Conservation (phyloP, 2,329 filamentous ascomycete species). For the Fusarium metavorans region DNA sequence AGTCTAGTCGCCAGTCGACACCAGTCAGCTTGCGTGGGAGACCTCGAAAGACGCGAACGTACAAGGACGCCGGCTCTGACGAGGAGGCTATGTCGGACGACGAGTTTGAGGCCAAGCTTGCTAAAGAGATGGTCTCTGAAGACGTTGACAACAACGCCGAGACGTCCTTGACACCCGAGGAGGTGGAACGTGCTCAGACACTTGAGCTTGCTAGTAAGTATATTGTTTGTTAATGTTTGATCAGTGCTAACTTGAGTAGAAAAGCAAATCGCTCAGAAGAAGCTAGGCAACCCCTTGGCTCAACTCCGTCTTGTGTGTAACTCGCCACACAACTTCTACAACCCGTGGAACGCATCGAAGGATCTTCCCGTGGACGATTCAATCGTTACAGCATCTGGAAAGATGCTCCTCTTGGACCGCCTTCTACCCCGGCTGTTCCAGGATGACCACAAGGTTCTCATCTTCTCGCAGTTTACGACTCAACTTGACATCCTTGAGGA, state of each 20-base stretch:
- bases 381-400: conserved; percentile 88
- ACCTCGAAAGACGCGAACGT: conserved; percentile 60
- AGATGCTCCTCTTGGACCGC: conserved; percentile 94
- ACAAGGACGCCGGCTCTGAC: conserved; percentile 68
- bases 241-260: conserved; percentile 60
- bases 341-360: conserved; percentile 78
- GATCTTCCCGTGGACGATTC: conserved; percentile 77
- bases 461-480: conserved; percentile 97
- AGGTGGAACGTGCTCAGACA: conserved; percentile 73
- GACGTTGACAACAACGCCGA: conserved; percentile 50
- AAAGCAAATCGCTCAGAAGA: conserved; percentile 89
- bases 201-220: conserved; percentile 80
- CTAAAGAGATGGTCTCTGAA: conserved; percentile 66
- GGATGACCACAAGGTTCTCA: conserved; percentile 87
- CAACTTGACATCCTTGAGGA: conserved; percentile 92
- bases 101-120: conserved; percentile 84
- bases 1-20: conserved; percentile 80
- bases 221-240: rapidly evolving
- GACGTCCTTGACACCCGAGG: conserved; percentile 62
- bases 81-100: conserved; percentile 80
- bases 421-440: conserved; percentile 81
- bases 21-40: conserved; percentile 69
- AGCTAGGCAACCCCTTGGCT: conserved; percentile 91
- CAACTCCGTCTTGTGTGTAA: conserved; percentile 94
- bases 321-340: conserved; percentile 96